Percentiles rank a stretch among this genome's conserved stretches.
These are phyloP conservation scores for Kockiozyma suomiensis DNA, from an alignment of 805 yeast species.

Conservation along the genomic window DNA sequence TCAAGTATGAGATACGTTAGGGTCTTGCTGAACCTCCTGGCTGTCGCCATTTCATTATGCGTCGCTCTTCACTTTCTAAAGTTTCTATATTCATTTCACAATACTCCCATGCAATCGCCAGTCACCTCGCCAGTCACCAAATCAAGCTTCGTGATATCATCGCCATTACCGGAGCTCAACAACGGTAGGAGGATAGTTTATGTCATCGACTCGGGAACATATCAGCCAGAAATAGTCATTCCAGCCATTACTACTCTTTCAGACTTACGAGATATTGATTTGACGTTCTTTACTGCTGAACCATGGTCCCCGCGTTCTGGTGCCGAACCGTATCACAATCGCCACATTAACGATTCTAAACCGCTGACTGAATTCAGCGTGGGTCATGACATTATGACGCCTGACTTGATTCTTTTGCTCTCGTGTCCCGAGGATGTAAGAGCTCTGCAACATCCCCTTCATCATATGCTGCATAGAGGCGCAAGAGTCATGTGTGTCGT, in stretches of 20 bases:
- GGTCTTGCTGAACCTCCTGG: too few species aligned
- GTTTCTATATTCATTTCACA: too few species aligned
- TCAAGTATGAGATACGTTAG: too few species aligned
- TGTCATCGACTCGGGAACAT: not conserved
- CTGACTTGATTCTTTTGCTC: conserved; percentile 23
- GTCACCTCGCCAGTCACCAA: too few species aligned
- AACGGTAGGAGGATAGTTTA: not conserved
- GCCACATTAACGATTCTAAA: too few species aligned
- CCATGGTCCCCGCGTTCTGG: too few species aligned
- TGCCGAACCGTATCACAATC: too few species aligned
- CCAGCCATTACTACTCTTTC: not conserved
- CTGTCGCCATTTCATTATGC: too few species aligned
- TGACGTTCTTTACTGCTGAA: too few species aligned
- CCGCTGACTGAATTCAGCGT: not conserved
- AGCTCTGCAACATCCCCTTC: not conserved
- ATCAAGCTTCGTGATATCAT: not conserved
- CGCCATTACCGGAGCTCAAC: not conserved
- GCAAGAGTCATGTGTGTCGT: conserved; percentile 26
- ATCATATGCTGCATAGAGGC: conserved; percentile 1
- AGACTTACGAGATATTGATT: not conserved
- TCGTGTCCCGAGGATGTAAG: conserved; percentile 23
- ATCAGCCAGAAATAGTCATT: too few species aligned
- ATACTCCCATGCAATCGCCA: too few species aligned
- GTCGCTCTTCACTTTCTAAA: too few species aligned
- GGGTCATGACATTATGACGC: not conserved